phyloP scores from a whole-genome alignment of 2,329 filamentous ascomycete genomes.

The Arthrobotrys iridis region DNA sequence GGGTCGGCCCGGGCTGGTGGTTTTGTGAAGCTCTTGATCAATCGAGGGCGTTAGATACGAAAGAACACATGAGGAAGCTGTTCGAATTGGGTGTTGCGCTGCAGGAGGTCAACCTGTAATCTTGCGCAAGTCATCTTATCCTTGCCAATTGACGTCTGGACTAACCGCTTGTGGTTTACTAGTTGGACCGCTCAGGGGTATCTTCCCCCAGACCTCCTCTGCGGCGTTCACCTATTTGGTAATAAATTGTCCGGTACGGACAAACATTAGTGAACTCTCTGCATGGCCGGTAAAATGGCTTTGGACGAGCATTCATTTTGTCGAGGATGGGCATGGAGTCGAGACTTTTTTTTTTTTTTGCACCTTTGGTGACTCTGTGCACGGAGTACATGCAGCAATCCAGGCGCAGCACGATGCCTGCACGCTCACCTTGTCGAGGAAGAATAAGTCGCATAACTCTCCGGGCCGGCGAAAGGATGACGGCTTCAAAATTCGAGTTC shows the following conservation, averaged over 20 bases:
- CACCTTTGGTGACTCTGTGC: conserved; percentile 14
- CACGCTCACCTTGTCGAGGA: conserved; percentile 12
- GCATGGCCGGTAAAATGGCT: conserved; percentile 14
- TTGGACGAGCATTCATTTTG: conserved; percentile 18
- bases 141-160: conserved; percentile 26
- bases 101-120: conserved; percentile 48
- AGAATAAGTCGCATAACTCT: conserved; percentile 1
- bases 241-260: conserved; percentile 36
- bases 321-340: background rate
- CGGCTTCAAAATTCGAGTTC: conserved; percentile 1
- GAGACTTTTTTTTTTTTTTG: background rate
- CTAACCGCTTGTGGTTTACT: conserved; percentile 17
- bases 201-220: background rate
- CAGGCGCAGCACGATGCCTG: conserved; percentile 20
- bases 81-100: conserved; percentile 4
- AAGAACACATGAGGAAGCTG: conserved; percentile 11
- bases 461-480: conserved; percentile 4
- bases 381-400: conserved; percentile 10
- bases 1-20: background rate
- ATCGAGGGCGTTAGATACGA: background rate
- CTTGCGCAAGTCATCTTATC: conserved; percentile 40
- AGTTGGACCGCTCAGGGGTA: conserved; percentile 28
- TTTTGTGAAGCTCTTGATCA: background rate
- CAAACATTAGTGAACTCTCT: too few species aligned
- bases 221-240: conserved; percentile 20